These are phyloP conservation scores for Raddia guianensis DNA, from an alignment of 176 grass and related monocot genomes.

Conservation along the genomic window DNA sequence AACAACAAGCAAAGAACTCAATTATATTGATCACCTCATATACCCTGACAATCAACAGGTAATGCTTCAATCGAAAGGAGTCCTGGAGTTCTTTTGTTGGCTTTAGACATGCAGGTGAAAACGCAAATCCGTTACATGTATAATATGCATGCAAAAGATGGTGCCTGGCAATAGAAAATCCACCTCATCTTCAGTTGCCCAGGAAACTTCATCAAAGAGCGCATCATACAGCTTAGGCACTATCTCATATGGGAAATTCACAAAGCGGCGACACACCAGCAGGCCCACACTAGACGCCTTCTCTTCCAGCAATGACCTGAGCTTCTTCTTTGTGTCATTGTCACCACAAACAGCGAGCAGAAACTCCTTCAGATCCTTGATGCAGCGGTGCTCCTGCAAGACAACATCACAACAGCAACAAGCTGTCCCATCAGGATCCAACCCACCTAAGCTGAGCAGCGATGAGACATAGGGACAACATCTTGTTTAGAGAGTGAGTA, in stretches of 20 bases:
- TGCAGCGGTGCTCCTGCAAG: conserved; percentile 64
- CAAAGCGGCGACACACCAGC: conserved; percentile 73
- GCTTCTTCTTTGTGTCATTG: conserved; percentile 58
- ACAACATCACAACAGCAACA: neutral
- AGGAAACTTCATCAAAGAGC: conserved; percentile 84
- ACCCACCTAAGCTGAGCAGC: neutral
- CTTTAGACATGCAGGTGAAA: conserved; percentile 40
- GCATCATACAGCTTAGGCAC: conserved; percentile 83
- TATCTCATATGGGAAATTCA: conserved; percentile 83
- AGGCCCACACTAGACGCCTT: conserved; percentile 59
- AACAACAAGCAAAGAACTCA: neutral
- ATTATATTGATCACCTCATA: conserved; percentile 57
- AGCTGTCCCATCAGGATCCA: neutral
- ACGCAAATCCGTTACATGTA: neutral
- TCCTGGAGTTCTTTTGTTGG: conserved; percentile 81
- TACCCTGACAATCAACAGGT: conserved; percentile 67
- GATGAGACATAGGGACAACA: neutral
- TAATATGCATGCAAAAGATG: neutral
- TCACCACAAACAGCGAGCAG: conserved; percentile 60
- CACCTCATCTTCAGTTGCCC: conserved; percentile 99
- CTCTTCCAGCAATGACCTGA: conserved; percentile 61
- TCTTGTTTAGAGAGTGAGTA: neutral
- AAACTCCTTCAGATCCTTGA: conserved; percentile 74
- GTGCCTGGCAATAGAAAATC: neutral
- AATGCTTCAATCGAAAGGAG: conserved; percentile 83